Conservation (phyloP, 2,329 filamentous ascomycete species). For the Epicoccum nigrum region DNA sequence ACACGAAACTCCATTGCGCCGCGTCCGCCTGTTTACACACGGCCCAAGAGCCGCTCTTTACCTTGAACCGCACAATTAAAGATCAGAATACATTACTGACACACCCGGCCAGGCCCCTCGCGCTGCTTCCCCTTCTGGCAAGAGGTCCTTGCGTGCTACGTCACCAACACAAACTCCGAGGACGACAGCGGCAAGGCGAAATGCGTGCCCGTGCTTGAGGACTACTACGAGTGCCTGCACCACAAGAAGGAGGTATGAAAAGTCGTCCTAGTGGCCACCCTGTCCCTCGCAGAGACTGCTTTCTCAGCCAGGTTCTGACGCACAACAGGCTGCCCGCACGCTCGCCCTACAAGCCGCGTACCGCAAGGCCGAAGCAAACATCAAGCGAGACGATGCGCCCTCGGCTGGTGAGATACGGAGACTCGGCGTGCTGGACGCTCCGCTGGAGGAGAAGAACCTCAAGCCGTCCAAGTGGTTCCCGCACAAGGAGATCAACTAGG, state of each 20-base stretch:
- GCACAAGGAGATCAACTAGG: constrained; percentile 48
- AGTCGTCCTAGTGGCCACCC: neutral
- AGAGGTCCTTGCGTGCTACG: constrained; percentile 97
- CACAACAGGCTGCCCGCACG: constrained; percentile 73
- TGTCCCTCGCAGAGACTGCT: too few relatives aligned
- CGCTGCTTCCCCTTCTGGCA: constrained; percentile 99
- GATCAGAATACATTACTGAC: constrained; percentile 1
- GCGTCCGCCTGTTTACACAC: neutral
- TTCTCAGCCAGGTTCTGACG: too few relatives aligned
- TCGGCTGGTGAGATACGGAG: constrained; percentile 86
- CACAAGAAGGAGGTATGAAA: constrained; percentile 92
- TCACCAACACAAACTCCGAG: constrained; percentile 84
- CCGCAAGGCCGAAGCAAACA: constrained; percentile 75
- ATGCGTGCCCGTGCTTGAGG: constrained; percentile 83
- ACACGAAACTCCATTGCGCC: neutral
- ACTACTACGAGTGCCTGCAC: constrained; percentile 98
- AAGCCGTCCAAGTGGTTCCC: constrained; percentile 53
- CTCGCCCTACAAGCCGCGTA: constrained; percentile 82
- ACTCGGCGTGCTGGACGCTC: constrained; percentile 76
- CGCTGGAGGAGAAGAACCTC: constrained; percentile 73
- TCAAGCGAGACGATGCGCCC: constrained; percentile 79
- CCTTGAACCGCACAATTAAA: neutral
- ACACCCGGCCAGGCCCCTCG: constrained; percentile 60
- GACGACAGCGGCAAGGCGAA: constrained; percentile 84
- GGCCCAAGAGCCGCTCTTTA: neutral